Evolutionary conservation across 495 filamentous ascomycete species (phyloP).

Genomic region (Xylaria palmicola): DNA sequence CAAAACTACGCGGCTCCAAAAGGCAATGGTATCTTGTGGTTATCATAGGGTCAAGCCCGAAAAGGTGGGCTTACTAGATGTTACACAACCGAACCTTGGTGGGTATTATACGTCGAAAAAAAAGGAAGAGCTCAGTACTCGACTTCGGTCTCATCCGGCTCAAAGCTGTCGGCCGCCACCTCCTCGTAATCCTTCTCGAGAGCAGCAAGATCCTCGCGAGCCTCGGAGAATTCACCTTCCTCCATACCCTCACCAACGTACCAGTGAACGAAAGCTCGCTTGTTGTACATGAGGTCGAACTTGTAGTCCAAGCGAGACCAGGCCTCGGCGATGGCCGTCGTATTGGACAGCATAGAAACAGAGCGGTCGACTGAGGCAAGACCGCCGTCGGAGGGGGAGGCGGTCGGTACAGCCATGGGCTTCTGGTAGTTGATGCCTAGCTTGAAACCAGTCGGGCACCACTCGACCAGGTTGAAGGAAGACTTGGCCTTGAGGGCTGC

Average conservation of each 20-base stretch:
- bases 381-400: constrained; percentile 56
- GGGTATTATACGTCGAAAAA: constrained; percentile 33
- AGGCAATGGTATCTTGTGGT: constrained; percentile 12
- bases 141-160: constrained; percentile 60
- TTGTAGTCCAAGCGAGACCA: constrained; percentile 89
- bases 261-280: constrained; percentile 94
- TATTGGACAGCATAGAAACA: constrained; percentile 90
- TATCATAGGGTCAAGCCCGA: constrained; percentile 6
- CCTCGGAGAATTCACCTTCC: constrained; percentile 91
- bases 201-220: constrained; percentile 84
- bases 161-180: constrained; percentile 71
- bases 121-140: constrained; percentile 69
- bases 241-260: constrained; percentile 97
- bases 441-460: constrained; percentile 97
- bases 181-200: constrained; percentile 93
- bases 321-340: constrained; percentile 86
- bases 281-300: constrained; percentile 96
- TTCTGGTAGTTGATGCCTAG: constrained; percentile 92
- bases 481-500: constrained; percentile 80
- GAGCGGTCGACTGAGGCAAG: constrained; percentile 82
- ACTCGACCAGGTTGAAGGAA: constrained; percentile 90
- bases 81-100: constrained; percentile 10
- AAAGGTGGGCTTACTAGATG: constrained; percentile 9
- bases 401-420: constrained; percentile 72
- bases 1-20: neutral